Conservation (phyloP, 805 yeast species). For the Sugiyamaella chiloensis region DNA sequence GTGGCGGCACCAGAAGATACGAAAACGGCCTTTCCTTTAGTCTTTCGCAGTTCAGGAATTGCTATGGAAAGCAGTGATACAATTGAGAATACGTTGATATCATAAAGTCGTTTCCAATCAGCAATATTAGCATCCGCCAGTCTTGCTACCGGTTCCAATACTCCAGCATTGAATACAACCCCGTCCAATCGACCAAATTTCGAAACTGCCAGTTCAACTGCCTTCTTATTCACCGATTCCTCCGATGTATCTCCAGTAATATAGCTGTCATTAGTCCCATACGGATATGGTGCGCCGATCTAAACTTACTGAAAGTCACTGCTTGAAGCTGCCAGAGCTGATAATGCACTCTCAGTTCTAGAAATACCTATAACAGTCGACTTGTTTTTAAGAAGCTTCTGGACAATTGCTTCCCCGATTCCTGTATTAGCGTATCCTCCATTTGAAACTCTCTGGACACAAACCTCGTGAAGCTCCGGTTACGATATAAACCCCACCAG, state of each 20-base stretch:
- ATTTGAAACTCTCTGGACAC: conserved; percentile 1
- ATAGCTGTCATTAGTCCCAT: conserved; percentile 19
- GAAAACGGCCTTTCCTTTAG: conserved; percentile 64
- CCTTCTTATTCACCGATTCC: conserved; percentile 32
- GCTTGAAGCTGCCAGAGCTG: conserved; percentile 40
- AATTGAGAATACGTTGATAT: conserved; percentile 74
- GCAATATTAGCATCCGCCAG: conserved; percentile 49
- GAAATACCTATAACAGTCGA: conserved; percentile 67
- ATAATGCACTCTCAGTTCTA: conserved; percentile 52
- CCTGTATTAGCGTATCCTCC: conserved; percentile 39
- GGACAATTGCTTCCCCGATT: conserved; percentile 76
- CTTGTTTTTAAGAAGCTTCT: conserved; percentile 40
- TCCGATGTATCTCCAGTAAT: conserved; percentile 55
- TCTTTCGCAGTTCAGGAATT: conserved; percentile 54
- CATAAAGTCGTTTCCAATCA: conserved; percentile 63
- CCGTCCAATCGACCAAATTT: conserved; percentile 52
- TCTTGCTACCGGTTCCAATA: conserved; percentile 69
- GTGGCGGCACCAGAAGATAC: conserved; percentile 89
- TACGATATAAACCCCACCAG: conserved; percentile 30
- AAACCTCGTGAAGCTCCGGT: conserved; percentile 39
- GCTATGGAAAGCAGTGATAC: conserved; percentile 55
- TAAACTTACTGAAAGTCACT: conserved; percentile 23
- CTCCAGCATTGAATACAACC: conserved; percentile 68
- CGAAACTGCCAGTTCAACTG: conserved; percentile 42
- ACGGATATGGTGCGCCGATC: background rate